Evolutionary conservation across 2,329 filamentous ascomycete species (phyloP).

Genomic region (Fusarium aywerte): DNA sequence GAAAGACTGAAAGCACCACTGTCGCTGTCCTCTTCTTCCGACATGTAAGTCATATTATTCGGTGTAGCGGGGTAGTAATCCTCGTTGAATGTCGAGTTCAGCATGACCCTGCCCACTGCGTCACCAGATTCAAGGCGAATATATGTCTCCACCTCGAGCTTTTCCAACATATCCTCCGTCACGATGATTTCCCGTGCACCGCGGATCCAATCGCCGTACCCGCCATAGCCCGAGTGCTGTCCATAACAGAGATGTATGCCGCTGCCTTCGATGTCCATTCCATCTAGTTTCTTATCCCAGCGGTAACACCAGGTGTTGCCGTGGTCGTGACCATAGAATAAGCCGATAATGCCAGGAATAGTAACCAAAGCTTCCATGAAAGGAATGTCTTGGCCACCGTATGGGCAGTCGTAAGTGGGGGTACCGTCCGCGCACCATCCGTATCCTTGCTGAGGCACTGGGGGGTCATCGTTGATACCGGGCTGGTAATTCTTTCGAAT

Average conservation of each 20-base stretch:
- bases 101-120: conserved; percentile 60
- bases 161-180: conserved; percentile 54
- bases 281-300: conserved; percentile 55
- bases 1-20: not conserved
- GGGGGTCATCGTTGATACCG: conserved; percentile 59
- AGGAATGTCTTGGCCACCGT: conserved; percentile 63
- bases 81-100: conserved; percentile 69
- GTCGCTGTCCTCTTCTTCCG: not conserved
- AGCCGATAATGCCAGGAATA: conserved; percentile 64
- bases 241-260: conserved; percentile 67
- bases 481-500: conserved; percentile 54
- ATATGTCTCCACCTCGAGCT: conserved; percentile 65
- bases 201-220: conserved; percentile 72
- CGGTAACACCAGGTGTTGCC: conserved; percentile 68
- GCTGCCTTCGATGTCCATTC: conserved; percentile 53
- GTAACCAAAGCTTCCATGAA: conserved; percentile 72
- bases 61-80: conserved; percentile 63
- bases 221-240: conserved; percentile 75
- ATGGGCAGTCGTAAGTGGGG: conserved; percentile 50
- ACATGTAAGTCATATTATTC: conserved; percentile 49
- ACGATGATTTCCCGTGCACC: conserved; percentile 68
- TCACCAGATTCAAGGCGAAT: conserved; percentile 68
- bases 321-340: conserved; percentile 76
- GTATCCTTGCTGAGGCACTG: conserved; percentile 55
- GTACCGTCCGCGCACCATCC: conserved; percentile 58